Evolutionary conservation across 257 asterid species (phyloP), one percentile per base, ranked within the genome.

Genomic region (Solanum sejunctum): DNA sequence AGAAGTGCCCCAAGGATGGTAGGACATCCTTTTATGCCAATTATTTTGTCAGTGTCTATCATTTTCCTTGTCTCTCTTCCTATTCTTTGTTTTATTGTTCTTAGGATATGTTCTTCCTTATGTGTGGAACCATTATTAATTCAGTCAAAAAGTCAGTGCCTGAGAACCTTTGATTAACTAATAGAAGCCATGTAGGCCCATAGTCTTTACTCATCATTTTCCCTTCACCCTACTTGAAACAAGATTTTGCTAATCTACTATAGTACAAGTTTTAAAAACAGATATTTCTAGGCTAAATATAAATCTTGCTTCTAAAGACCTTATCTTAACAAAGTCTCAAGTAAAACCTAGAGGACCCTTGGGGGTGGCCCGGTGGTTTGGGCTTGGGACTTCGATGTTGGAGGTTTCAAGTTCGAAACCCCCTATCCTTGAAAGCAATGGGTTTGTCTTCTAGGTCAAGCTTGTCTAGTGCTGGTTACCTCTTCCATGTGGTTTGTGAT

Each of bases 1-100:
- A 85, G 90, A 81, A 84, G 86, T 36, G 41, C 84, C 51, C 85
- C 84, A 57, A 52, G 85, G 82, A 85, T 83, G 91, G 94, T 92
- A 85, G 63, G 87, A 85, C 85, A 78, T 51, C 49, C 72, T 64
- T 52, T 69, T 41, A 51, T 78, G 9, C 58, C 82, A 51, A 51
- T 77, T 77, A 51, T 26, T 52, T 54, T 8, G 64, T 78, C 64
- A 77, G 6, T 16, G 45, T 52, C 61, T 23, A 51, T 77, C 15
- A 15, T 51, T 77, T 77, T 77, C 26, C 23, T 26, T 15, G 82
- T 52, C 82, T 52, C 49, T 26, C 26, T 45, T 26, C 66, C 86
- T 43, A 39, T 77, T 43, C 52, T 60, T 60, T 80, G 13, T 73
- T 45, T 67, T 54, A 28, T 52, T 49, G 81, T 83, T 69, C 16